Conservation (phyloP, 1,139 yeast species). For the Petasospora fabianii region DNA sequence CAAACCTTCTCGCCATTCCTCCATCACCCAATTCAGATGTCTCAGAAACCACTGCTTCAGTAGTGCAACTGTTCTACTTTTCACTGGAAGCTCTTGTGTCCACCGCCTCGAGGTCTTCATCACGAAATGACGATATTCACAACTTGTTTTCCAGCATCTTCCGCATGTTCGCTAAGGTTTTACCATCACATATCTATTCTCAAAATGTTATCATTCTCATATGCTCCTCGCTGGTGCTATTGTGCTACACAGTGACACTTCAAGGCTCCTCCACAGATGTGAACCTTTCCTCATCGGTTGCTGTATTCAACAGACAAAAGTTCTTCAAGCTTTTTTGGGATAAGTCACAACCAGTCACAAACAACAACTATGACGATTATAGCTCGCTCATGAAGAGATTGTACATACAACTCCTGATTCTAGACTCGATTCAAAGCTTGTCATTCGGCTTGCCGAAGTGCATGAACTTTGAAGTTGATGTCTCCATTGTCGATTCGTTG, state of each 20-base stretch:
- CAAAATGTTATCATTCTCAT: conserved; percentile 32
- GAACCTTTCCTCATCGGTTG: conserved; percentile 32
- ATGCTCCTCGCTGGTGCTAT: conserved; percentile 34
- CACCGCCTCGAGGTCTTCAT: conserved; percentile 32
- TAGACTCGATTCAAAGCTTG: conserved; percentile 55
- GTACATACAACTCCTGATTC: conserved; percentile 43
- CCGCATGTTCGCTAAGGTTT: conserved; percentile 16
- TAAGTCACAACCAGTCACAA: conserved; percentile 9
- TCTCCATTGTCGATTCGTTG: conserved; percentile 23
- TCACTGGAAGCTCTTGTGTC: conserved; percentile 44
- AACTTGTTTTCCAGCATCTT: conserved; percentile 14
- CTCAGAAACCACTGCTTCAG: conserved; percentile 37
- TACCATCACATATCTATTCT: conserved; percentile 22
- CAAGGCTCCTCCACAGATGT: conserved; percentile 22
- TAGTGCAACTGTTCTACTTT: conserved; percentile 49
- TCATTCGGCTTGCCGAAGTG: conserved; percentile 55
- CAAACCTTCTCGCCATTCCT: conserved; percentile 33
- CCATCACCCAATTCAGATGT: conserved; percentile 30
- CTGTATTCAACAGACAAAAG: conserved; percentile 58
- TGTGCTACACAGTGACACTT: conserved; percentile 54
- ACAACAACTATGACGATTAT: conserved; percentile 35
- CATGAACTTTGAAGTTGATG: conserved; percentile 26
- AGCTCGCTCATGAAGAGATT: conserved; percentile 46
- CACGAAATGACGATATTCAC: conserved; percentile 15
- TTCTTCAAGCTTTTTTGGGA: conserved; percentile 38